Base-by-base conservation (phyloP, 2,329 filamentous ascomycete genomes). In the Amesomyces nigricolor region DNA sequence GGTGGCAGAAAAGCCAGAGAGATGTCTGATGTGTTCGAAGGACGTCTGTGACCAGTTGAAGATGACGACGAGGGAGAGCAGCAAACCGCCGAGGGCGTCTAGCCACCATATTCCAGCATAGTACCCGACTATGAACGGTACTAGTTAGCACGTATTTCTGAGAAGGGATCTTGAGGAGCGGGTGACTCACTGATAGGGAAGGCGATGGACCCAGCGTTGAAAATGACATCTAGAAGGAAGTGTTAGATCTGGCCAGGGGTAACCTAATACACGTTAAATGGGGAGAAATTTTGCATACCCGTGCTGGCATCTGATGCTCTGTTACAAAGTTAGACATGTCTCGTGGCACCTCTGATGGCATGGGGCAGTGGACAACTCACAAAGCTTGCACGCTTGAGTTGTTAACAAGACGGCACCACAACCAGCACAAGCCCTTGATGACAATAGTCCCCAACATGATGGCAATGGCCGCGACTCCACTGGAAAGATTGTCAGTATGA, bases 171-270 rank as follows among this genome's bases (percentile, higher is more conserved):
- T 46, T 52, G 19, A 53, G 45, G 13, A 46, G 42, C 6, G 5
- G 6, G 70, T 75, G 61, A 70, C 32, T 35, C 32, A 82, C 79
- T 65, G 8, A 95, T 81, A 1, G 91, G 91, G 67, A 95, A 95
- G 22, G 94, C 78, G 65, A 95, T 94, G 61, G 87, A 91, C 65
- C 94, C 92, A 1, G 82, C 83, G 71, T 96, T 96, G 79, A 96
- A 96, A 32, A 95, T 84, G 29, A 96, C 88, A 65, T 95, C 70
- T 63, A 45, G 2, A 17, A 5, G 8, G 9, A 3, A 1, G 26
- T 19, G 37, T 47, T 14, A 51, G 47, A 32, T 3, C 11, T 16
- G 11, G 22, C 5, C 32, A 35, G 32, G 4, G 11, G 32, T 13
- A 35, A 35, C 6, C 11, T n/a, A n/a, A n/a, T n/a, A n/a, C n/a